Base-by-base conservation (phyloP, 2,329 filamentous ascomycete genomes). In the Berkeleyomyces rouxiae region DNA sequence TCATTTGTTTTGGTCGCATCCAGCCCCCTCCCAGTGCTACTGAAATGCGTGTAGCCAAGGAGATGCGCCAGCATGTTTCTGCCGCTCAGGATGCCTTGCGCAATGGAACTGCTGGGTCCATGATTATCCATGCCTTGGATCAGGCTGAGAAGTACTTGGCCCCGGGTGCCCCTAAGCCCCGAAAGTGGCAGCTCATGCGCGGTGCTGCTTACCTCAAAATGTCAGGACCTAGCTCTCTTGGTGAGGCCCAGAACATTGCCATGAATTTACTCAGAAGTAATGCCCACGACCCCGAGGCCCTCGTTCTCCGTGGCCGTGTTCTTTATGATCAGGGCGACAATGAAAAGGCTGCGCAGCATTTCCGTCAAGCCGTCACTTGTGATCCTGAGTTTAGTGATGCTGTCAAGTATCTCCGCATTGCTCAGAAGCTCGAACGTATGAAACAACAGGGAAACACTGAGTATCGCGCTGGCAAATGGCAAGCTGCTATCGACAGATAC, bases 301-400 rank as follows among this genome's bases (percentile, higher is more conserved):
- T 99, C 66, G 88, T 96, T 4, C 82, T 99, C 60, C 84, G 92
- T 58, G 93, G 92, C 33, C 84, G 90, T 66, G 87, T 90, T 13
- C 80, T 96, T 59, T 97, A 97, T 70, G 86, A 85, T 3, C 88
- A 93, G 71, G 93, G 93, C 39, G 93, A 99, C 68, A 96, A 96
- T 70, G 88, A 95, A 2, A 95, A 96, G 78, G 92, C 93, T 1
- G 81, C 96, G 51, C 88, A 92, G 71, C 88, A 95, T 72, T 93
- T 97, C 77, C 84, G 90, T 67, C 88, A 93, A 76, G 93, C 92
- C 23, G 77, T 96, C 63, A 87, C 81, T 72, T 90, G 91, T 72
- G 93, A 97, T 69, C 93, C 93, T 7, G 93, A 99, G 73, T 93
- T 88, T 77, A 86, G 84, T 69, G 86, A 89, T 66, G 92, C 91